phyloP scores from a whole-genome alignment of 176 grass and related monocot species.

The Typha latifolia region DNA sequence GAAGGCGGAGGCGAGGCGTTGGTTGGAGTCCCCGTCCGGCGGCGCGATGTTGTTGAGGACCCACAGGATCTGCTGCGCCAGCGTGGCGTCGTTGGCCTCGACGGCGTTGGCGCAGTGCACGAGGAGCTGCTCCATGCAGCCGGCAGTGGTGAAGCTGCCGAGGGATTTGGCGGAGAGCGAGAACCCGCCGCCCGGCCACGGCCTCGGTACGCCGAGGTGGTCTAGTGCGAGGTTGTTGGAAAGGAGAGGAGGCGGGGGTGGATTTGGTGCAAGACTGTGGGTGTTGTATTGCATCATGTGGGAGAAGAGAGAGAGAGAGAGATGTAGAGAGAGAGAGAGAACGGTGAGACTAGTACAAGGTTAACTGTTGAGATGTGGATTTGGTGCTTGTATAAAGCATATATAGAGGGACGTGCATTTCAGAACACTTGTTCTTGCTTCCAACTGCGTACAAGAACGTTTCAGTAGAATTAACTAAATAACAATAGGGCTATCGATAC shows the following conservation, averaged over 20 bases:
- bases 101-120: slow-evolving; percentile 97
- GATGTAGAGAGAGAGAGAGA: slow-evolving; percentile 22
- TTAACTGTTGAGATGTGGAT: slow-evolving; percentile 41
- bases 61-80: slow-evolving; percentile 95
- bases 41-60: slow-evolving; percentile 99
- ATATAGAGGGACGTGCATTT: slow-evolving; percentile 83
- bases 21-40: slow-evolving; percentile 79
- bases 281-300: slow-evolving; percentile 98
- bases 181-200: slow-evolving; percentile 36
- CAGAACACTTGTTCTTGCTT: slow-evolving; percentile 35
- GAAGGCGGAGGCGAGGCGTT: slow-evolving; percentile 77
- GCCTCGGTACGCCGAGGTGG: slow-evolving; percentile 30
- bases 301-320: slow-evolving; percentile 20
- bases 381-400: slow-evolving; percentile 95
- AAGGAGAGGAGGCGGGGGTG: slow-evolving; percentile 34
- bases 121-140: slow-evolving; percentile 98
- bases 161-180: slow-evolving; percentile 44
- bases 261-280: slow-evolving; percentile 37
- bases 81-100: slow-evolving; percentile 91
- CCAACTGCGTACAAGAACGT: slow-evolving; percentile 60
- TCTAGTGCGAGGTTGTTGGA: slow-evolving; percentile 38
- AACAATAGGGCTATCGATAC: slow-evolving; percentile 23
- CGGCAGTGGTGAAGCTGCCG: slow-evolving; percentile 54
- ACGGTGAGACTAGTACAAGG: slow-evolving; percentile 37
- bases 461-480: slow-evolving; percentile 40